phyloP scores from a whole-genome alignment of 371 early-diverging fungal genomes.

The Zopfochytrium polystomum region DNA sequence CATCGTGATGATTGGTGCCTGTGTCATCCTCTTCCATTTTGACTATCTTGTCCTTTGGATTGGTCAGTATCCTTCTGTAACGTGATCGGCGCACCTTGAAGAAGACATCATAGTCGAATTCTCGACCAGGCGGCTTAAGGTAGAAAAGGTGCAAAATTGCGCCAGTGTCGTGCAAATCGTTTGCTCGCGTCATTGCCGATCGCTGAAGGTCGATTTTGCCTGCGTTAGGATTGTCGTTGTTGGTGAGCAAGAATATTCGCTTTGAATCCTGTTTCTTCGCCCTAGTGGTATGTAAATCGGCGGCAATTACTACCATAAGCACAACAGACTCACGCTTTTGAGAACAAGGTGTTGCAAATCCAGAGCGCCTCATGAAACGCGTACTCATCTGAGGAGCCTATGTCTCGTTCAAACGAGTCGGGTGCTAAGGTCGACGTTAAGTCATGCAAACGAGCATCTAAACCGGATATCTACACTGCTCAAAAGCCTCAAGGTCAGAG shows the following conservation, averaged over 20 bases:
- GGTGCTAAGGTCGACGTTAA: slow-evolving; percentile 11
- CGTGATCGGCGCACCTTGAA: slow-evolving; percentile 24
- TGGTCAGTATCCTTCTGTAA: background rate
- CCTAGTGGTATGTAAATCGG: slow-evolving; percentile 13
- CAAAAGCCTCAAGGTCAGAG: slow-evolving; percentile 56
- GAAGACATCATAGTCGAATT: slow-evolving; percentile 31
- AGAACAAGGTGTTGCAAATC: slow-evolving; percentile 59
- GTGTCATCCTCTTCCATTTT: slow-evolving; percentile 13
- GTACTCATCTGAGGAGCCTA: slow-evolving; percentile 53
- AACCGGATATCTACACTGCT: slow-evolving; percentile 41
- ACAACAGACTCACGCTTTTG: slow-evolving; percentile 37
- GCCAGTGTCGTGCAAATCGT: slow-evolving; percentile 51
- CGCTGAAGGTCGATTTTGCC: slow-evolving; percentile 45
- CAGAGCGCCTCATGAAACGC: slow-evolving; percentile 63
- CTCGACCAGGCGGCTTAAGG: slow-evolving; percentile 3
- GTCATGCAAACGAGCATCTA: background rate
- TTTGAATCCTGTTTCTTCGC: slow-evolving; percentile 53
- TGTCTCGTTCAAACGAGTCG: slow-evolving; percentile 43
- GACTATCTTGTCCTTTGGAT: slow-evolving; percentile 8
- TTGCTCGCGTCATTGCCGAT: slow-evolving; percentile 57
- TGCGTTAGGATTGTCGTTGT: slow-evolving; percentile 61
- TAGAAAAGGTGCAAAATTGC: slow-evolving; percentile 33
- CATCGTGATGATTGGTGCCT: slow-evolving; percentile 10
- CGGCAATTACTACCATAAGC: slow-evolving; percentile 1
- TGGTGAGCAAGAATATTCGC: slow-evolving; percentile 67